Base-by-base conservation (phyloP, 345 rosid genomes). In the Aquilaria yunnanensis region DNA sequence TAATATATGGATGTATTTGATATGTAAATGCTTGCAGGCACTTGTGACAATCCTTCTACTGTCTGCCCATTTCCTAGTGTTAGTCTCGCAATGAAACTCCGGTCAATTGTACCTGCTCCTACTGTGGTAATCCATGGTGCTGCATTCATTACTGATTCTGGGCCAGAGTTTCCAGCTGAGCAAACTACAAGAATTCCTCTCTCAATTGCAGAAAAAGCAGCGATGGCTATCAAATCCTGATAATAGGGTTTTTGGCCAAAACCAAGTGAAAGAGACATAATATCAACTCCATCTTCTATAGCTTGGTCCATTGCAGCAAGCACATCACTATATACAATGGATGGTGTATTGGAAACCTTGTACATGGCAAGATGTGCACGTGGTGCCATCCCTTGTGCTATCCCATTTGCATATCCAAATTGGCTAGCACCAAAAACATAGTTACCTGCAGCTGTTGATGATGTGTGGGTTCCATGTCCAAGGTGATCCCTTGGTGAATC, bases 61-160 rank as follows among this genome's bases (percentile, higher is more conserved):
- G 59, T 63, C 45, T 63, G 30, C 4, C 54, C 54, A 51, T 63
- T 53, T 47, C 81, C 81, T 3, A 84, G 79, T 32, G 66, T 62
- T 49, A 81, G 62, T 14, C 70, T 62, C 55, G 81, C 71, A n/a
- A 75, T 75, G 60, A 81, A 79, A 59, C 65, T 78, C 54, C 86
- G 72, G 60, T 81, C 86, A 32, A 74, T 75, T 29, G 86, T 75
- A 54, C 79, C 77, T 6, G 84, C 86, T 50, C 71, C 81, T 47
- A 84, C 84, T 3, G 84, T 84, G 63, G 81, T 70, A 69, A 78
- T 72, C 89, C 86, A 84, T 0, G 89, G 89, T 60, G 84, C 82
- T 55, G 78, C 65, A 62, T 81, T 84, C 45, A 70, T 65, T 23
- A 79, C 86, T 0, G 79, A 70, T 9, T 67, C 79, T 13, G 89